A percentile compares a stretch with the other conserved stretches of the same genome.
Evolutionary conservation across 768 basidiomycete genomes (phyloP).

Genomic region (Suillus subaureus): DNA sequence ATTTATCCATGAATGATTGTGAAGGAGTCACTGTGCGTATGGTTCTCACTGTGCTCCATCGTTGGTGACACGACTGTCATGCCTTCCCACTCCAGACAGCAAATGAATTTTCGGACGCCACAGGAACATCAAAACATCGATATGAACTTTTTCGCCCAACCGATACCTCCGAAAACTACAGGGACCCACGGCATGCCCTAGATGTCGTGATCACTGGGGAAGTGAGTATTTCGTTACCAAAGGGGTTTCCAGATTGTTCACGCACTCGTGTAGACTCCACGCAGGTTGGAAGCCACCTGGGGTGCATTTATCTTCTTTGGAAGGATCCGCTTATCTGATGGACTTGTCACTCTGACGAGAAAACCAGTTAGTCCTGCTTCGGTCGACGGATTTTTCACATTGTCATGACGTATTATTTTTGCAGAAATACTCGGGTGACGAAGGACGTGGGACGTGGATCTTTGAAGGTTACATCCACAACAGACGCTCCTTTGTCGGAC

Average conservation of each 20-base stretch:
- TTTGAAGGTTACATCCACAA: constrained; percentile 59
- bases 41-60: neutral
- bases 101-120: constrained; percentile 32
- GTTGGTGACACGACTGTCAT: constrained; percentile 24
- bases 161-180: constrained; percentile 29
- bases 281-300: constrained; percentile 62
- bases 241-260: constrained; percentile 22
- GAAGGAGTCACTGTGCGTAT: constrained; percentile 28
- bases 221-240: constrained; percentile 27
- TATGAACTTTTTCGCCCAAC: constrained; percentile 35
- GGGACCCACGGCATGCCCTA: constrained; percentile 32
- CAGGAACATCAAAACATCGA: constrained; percentile 23
- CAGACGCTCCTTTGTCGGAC: constrained; percentile 52
- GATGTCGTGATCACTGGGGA: constrained; percentile 41
- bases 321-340: constrained; percentile 54
- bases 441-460: constrained; percentile 51
- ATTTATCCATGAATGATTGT: constrained; percentile 11
- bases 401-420: constrained; percentile 12
- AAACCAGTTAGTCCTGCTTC: constrained; percentile 50
- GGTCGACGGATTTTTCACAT: constrained; percentile 5
- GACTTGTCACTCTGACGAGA: constrained; percentile 60
- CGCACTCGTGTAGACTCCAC: constrained; percentile 46
- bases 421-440: constrained; percentile 44
- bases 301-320: constrained; percentile 65
- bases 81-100: constrained; percentile 17